Evolutionary conservation across 2,329 filamentous ascomycete genomes (phyloP), one percentile per base, ranked within the genome.

Genomic region (Ceratocystis ficicola): DNA sequence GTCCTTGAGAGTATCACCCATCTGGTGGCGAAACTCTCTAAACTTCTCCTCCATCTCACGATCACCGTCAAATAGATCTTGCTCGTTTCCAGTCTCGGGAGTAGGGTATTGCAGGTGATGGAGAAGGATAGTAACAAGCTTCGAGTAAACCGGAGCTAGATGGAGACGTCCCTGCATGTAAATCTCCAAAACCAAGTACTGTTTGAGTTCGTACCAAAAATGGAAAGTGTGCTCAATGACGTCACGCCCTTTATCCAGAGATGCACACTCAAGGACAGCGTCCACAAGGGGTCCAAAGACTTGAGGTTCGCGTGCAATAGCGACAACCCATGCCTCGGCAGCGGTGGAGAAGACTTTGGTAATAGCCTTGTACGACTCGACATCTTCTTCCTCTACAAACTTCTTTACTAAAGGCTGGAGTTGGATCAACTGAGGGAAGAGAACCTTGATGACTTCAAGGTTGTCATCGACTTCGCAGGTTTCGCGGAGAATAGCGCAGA

Each of bases 201-300:
- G 91, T 79, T 99, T 99, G 60, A 99, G 82, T 73, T 99, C 94
- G 74, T 95, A 97, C 94, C 94, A 99, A 77, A 99, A 97, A 70
- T 85, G 86, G 76, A 99, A 99, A 0, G 95, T 99, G 72, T 94
- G 86, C 65, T 90, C 89, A 69, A 99, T 91, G 3, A 92, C 90
- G 70, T 99, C 94, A 68, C 88, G 85, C 65, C 96, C 93, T 73
- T 86, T 86, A 74, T 99, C 94, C 70, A 88, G 83, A 10, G 88
- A 84, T 68, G 90, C 92, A 72, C 91, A 96, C 76, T 97, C 92
- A n/a, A 97, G 81, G 17, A 99, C 86, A 5, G 88, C 86, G 72
- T 96, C 91, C 10, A 99, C 93, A 4, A 99, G 80, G 10, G 84
- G 85, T 48, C 89, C 83, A 78, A 97, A 97, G 63, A 92, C 85